phyloP scores from a whole-genome alignment of 2,329 filamentous ascomycete genomes.

The Neobulgaria alba region DNA sequence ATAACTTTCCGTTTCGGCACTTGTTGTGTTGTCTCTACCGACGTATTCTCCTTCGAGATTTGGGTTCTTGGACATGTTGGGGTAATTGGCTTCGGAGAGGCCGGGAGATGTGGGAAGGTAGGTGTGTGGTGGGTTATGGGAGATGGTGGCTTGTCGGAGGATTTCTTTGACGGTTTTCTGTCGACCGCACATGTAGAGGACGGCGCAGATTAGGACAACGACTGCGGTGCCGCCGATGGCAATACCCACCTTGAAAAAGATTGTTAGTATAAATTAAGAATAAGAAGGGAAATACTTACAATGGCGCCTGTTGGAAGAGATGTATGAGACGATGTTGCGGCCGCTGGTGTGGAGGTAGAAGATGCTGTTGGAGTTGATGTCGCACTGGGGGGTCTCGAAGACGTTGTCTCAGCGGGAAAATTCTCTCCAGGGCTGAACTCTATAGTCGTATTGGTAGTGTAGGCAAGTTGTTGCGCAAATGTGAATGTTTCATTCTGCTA shows the following conservation, averaged over 20 bases:
- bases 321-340: constrained; percentile 1
- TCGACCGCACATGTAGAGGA: constrained; percentile 39
- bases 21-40: background rate
- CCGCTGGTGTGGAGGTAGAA: constrained; percentile 1
- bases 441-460: constrained; percentile 39
- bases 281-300: background rate
- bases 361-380: constrained; percentile 8
- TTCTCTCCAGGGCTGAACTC: constrained; percentile 48
- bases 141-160: constrained; percentile 6
- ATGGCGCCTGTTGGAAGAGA: background rate
- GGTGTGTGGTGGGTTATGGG: constrained; percentile 8
- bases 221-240: constrained; percentile 38
- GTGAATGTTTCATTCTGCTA: constrained; percentile 38
- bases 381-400: constrained; percentile 16
- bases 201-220: constrained; percentile 36
- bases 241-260: constrained; percentile 48
- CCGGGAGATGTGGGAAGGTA: constrained; percentile 15
- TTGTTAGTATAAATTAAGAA: constrained; percentile 36
- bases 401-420: constrained; percentile 39
- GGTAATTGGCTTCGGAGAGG: constrained; percentile 17
- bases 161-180: constrained; percentile 14
- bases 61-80: constrained; percentile 16
- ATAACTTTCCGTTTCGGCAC: constrained; percentile 9
- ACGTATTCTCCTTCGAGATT: constrained; percentile 1
- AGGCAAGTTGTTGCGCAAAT: constrained; percentile 38